A percentile compares a stretch with the other conserved stretches of the same genome.
These are phyloP conservation scores for Hygrophorus russula DNA, from an alignment of 768 basidiomycete genomes.

Conservation along the genomic window DNA sequence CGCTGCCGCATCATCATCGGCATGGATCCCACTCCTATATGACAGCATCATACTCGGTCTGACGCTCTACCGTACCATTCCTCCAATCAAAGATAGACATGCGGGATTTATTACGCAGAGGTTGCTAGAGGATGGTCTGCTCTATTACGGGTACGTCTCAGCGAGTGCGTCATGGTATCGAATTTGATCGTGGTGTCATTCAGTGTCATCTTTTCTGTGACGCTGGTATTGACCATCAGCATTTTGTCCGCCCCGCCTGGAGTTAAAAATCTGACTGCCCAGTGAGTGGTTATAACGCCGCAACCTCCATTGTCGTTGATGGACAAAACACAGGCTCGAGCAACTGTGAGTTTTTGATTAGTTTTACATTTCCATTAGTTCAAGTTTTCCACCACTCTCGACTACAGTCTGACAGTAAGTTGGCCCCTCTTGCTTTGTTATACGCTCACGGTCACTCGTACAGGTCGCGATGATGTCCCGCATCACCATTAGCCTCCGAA, in stretches of 20 bases:
- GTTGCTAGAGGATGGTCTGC: conserved; percentile 32
- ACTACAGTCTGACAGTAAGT: too few relatives aligned
- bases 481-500: conserved; percentile 51
- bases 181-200: background rate
- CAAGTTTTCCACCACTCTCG: too few relatives aligned
- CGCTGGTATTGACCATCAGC: conserved; percentile 33
- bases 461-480: conserved; percentile 60
- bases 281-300: conserved; percentile 29
- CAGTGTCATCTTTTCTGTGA: conserved; percentile 35
- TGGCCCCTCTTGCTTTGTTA: background rate
- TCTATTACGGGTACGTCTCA: conserved; percentile 25
- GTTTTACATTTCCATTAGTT: too few relatives aligned
- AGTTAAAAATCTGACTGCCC: conserved; percentile 34
- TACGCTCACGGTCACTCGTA: background rate
- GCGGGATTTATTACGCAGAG: conserved; percentile 28
- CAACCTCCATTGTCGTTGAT: too few relatives aligned
- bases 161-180: background rate
- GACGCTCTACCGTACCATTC: conserved; percentile 27
- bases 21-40: conserved; percentile 39
- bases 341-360: conserved; percentile 28
- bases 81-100: too few relatives aligned
- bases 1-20: conserved; percentile 31
- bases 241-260: conserved; percentile 31
- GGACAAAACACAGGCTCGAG: too few relatives aligned
- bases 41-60: conserved; percentile 31